Conservation (phyloP, 306 rosid genomes). For the Abrus pulchellus region DNA sequence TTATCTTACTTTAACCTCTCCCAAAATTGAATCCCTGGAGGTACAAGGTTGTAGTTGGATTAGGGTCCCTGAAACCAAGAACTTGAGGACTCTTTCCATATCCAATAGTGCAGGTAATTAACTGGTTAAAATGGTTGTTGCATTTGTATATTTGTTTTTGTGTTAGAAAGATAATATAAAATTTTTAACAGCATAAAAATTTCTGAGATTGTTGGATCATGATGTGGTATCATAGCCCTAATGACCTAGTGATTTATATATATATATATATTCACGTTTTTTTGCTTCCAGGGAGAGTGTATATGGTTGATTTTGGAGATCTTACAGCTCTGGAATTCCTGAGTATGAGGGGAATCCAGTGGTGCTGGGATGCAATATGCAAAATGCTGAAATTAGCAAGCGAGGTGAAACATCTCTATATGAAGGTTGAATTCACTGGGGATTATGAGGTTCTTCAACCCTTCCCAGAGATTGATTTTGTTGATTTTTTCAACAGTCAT, state of each 20-base stretch:
- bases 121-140: slow-evolving; percentile 28
- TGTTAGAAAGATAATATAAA: neutral
- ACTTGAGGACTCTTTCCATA: slow-evolving; percentile 75
- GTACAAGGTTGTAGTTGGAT: slow-evolving; percentile 99
- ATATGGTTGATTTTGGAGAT: slow-evolving; percentile 87
- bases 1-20: slow-evolving; percentile 69
- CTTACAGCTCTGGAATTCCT: slow-evolving; percentile 79
- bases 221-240: too few relatives aligned
- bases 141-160: slow-evolving; percentile 19
- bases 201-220: too few relatives aligned
- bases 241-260: too few relatives aligned
- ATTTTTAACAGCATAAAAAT: too few relatives aligned
- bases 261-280: neutral
- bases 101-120: slow-evolving; percentile 83
- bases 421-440: slow-evolving; percentile 98
- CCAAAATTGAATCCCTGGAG: slow-evolving; percentile 80
- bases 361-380: slow-evolving; percentile 96
- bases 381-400: slow-evolving; percentile 83
- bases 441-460: slow-evolving; percentile 86
- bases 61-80: slow-evolving; percentile 68
- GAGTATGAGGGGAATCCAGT: slow-evolving; percentile 85
- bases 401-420: slow-evolving; percentile 87
- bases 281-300: slow-evolving; percentile 77
- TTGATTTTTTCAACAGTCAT: slow-evolving; percentile 90
- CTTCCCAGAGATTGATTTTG: slow-evolving; percentile 94